Percentiles rank a stretch among this genome's conserved stretches.
Conservation (phyloP, 2,329 filamentous ascomycete species). For the Aspergillus sp. region DNA sequence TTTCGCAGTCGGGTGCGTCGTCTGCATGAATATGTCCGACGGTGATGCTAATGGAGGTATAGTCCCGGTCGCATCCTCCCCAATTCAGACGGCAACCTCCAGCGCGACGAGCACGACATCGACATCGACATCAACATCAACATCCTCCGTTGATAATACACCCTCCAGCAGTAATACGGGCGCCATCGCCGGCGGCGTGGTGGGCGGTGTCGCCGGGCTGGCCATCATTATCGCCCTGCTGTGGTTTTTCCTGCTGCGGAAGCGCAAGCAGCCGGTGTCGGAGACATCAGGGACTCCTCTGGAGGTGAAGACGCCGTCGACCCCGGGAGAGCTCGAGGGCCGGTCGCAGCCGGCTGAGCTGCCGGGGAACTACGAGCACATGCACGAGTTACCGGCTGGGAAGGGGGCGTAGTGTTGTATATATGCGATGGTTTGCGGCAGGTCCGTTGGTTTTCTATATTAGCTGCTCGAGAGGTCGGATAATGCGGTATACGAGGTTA, state of each 20-base stretch:
- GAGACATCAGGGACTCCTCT: no score
- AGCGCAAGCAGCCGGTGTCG: background rate
- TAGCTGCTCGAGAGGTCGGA: no score
- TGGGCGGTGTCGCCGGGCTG: slow-evolving; percentile 17
- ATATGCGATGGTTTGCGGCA: background rate
- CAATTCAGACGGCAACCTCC: background rate
- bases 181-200: slow-evolving; percentile 15
- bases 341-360: background rate
- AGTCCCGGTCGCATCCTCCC: background rate
- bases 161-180: background rate
- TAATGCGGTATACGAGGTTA: no score
- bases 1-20: background rate
- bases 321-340: background rate
- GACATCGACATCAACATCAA: background rate
- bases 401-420: background rate
- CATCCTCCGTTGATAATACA: background rate
- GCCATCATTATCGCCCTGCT: slow-evolving; percentile 12
- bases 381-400: background rate
- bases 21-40: no score
- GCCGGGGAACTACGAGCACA: background rate
- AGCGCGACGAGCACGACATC: background rate
- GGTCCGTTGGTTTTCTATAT: no score
- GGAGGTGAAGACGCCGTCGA: background rate
- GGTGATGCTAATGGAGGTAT: background rate
- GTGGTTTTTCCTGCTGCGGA: slow-evolving; percentile 17